These are phyloP conservation scores for Singerocomus inundabilis DNA, from an alignment of 1,284 basidiomycete genomes.

Conservation along the genomic window DNA sequence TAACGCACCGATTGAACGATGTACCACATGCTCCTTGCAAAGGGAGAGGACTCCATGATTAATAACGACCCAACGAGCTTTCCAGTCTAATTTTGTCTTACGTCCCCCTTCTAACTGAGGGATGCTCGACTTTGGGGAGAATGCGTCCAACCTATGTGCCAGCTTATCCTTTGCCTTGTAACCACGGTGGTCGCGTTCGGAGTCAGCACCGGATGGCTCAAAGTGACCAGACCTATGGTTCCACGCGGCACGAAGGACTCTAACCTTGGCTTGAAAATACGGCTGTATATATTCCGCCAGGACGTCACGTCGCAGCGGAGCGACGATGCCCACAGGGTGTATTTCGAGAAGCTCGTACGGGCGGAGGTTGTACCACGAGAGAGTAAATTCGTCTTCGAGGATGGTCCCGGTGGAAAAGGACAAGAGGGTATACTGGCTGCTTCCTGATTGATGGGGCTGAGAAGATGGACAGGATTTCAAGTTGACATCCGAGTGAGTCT, in stretches of 20 bases:
- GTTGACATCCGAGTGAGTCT: slow-evolving; percentile 8
- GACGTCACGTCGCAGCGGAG: slow-evolving; percentile 42
- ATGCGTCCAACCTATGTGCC: slow-evolving; percentile 6
- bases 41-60: slow-evolving; percentile 54
- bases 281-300: slow-evolving; percentile 56
- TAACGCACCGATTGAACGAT: slow-evolving; percentile 27
- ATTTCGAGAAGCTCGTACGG: slow-evolving; percentile 67
- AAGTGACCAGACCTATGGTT: slow-evolving; percentile 25
- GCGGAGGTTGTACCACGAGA: slow-evolving; percentile 55
- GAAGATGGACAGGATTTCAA: slow-evolving; percentile 1
- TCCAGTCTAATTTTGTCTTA: slow-evolving; percentile 52
- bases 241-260: slow-evolving; percentile 49
- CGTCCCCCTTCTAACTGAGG: slow-evolving; percentile 26
- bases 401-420: slow-evolving; percentile 65
- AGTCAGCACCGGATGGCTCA: slow-evolving; percentile 20
- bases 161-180: slow-evolving; percentile 11
- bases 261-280: slow-evolving; percentile 65
- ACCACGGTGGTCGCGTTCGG: not conserved
- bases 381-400: slow-evolving; percentile 59
- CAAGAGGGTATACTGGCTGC: slow-evolving; percentile 44
- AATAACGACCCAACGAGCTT: slow-evolving; percentile 60
- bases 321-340: slow-evolving; percentile 44
- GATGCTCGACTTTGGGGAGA: slow-evolving; percentile 9
- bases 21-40: slow-evolving; percentile 52
- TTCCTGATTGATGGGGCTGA: slow-evolving; percentile 9